A percentile compares a stretch with the other conserved stretches of the same genome.
Evolutionary conservation across 2,329 filamentous ascomycete species (phyloP).

Genomic region (Trichoderma sp.): DNA sequence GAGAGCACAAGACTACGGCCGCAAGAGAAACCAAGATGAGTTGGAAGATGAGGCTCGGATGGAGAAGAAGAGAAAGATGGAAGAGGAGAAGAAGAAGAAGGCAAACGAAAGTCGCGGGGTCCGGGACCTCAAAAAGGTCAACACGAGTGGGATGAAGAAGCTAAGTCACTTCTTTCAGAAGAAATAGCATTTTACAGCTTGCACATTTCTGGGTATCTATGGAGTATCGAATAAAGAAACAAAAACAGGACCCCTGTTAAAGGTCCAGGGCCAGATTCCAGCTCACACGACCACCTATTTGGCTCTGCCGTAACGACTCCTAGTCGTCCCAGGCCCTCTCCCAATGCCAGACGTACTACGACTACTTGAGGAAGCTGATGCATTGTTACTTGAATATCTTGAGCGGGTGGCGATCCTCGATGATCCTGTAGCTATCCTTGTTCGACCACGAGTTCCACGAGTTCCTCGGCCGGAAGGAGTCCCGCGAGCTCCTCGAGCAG

Average conservation of each 20-base stretch:
- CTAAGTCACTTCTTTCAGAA: constrained; percentile 93
- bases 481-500: constrained; percentile 37
- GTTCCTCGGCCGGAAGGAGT: constrained; percentile 14
- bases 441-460: constrained; percentile 32
- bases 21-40: constrained; percentile 68
- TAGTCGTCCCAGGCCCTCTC: constrained; percentile 37
- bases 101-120: constrained; percentile 72
- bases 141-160: constrained; percentile 94
- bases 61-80: constrained; percentile 81
- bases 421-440: constrained; percentile 30
- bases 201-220: constrained; percentile 36
- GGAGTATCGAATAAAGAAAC: constrained; percentile 23
- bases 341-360: constrained; percentile 39
- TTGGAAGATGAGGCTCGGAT: constrained; percentile 65
- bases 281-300: constrained; percentile 31
- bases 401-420: constrained; percentile 32
- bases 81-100: constrained; percentile 87
- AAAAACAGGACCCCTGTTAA: background rate
- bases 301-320: constrained; percentile 40
- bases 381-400: constrained; percentile 34
- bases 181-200: constrained; percentile 40
- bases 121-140: constrained; percentile 82
- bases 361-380: constrained; percentile 34
- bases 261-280: background rate
- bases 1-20: constrained; percentile 69